These are phyloP conservation scores for Puccinia coronata DNA, from an alignment of 1,284 basidiomycete genomes.

Conservation along the genomic window DNA sequence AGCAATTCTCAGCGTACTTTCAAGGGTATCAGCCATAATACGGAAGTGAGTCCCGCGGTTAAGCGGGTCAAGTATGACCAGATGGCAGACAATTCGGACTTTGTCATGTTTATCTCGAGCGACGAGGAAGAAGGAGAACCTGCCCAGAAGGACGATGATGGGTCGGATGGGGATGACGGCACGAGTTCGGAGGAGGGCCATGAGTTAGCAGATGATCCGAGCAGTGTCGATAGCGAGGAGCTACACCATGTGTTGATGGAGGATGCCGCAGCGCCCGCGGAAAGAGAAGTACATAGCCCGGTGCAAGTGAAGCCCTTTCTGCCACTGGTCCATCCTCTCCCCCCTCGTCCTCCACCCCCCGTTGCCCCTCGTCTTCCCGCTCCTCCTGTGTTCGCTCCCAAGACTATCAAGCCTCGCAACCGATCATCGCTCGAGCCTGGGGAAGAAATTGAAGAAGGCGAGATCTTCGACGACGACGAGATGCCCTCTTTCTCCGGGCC, in stretches of 20 bases:
- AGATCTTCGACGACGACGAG: constrained; percentile 37
- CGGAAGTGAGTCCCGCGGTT: not conserved
- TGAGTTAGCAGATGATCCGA: constrained; percentile 50
- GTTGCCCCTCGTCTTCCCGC: not conserved
- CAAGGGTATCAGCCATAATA: constrained; percentile 28
- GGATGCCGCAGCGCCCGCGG: constrained; percentile 4
- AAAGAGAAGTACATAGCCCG: not conserved
- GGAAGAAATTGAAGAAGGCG: constrained; percentile 33
- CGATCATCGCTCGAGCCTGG: constrained; percentile 13
- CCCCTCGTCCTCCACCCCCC: not conserved
- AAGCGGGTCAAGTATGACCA: constrained; percentile 27
- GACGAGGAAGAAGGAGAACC: constrained; percentile 18
- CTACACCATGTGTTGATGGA: constrained; percentile 50
- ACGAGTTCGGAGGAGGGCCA: constrained; percentile 28
- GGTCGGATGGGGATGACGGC: constrained; percentile 49
- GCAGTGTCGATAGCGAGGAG: constrained; percentile 50
- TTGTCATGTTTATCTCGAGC: constrained; percentile 38
- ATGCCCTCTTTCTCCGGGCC: not conserved
- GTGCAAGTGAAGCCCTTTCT: not conserved
- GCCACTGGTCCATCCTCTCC: not conserved
- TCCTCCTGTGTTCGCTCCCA: not conserved
- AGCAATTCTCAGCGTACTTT: constrained; percentile 10
- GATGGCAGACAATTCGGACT: constrained; percentile 36
- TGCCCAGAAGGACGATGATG: not conserved
- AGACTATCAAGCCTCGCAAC: not conserved